A percentile compares a stretch with the other conserved stretches of the same genome.
Conservation (phyloP, 768 basidiomycete genomes). For the Tephrocybe sp. region DNA sequence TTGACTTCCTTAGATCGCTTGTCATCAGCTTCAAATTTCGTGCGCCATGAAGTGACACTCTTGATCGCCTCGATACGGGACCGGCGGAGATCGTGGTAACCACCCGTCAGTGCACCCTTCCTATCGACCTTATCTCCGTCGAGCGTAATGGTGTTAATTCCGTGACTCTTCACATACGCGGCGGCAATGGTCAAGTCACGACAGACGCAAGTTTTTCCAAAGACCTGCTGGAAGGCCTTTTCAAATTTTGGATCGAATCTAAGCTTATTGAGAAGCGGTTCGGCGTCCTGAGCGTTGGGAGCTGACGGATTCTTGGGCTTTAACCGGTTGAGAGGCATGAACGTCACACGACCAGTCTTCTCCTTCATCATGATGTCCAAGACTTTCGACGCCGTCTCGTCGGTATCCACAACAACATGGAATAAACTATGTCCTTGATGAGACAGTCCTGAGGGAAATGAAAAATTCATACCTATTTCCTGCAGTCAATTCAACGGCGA, state of each 20-base stretch:
- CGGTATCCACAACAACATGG: constrained; percentile 97
- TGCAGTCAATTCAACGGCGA: constrained; percentile 91
- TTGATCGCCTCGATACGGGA: constrained; percentile 90
- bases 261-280: constrained; percentile 83
- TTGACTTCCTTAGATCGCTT: constrained; percentile 74
- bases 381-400: constrained; percentile 89
- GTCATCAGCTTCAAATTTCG: constrained; percentile 67
- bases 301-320: constrained; percentile 68
- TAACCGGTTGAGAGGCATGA: constrained; percentile 97
- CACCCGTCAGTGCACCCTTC: constrained; percentile 94
- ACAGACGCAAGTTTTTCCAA: constrained; percentile 96
- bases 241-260: constrained; percentile 66
- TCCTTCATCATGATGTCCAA: constrained; percentile 93
- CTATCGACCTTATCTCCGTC: constrained; percentile 98
- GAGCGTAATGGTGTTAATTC: constrained; percentile 94
- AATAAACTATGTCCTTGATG: constrained; percentile 62
- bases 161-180: constrained; percentile 92
- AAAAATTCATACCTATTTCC: constrained; percentile 73
- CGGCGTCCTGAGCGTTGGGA: constrained; percentile 74
- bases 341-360: constrained; percentile 92
- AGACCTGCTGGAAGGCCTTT: constrained; percentile 95
- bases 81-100: constrained; percentile 89
- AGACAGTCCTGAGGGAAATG: constrained; percentile 10
- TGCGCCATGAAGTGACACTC: constrained; percentile 71
- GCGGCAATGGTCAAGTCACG: constrained; percentile 90